Evolutionary conservation across 2,329 filamentous ascomycete species (phyloP).

Genomic region (Neodidymelliopsis sp.): DNA sequence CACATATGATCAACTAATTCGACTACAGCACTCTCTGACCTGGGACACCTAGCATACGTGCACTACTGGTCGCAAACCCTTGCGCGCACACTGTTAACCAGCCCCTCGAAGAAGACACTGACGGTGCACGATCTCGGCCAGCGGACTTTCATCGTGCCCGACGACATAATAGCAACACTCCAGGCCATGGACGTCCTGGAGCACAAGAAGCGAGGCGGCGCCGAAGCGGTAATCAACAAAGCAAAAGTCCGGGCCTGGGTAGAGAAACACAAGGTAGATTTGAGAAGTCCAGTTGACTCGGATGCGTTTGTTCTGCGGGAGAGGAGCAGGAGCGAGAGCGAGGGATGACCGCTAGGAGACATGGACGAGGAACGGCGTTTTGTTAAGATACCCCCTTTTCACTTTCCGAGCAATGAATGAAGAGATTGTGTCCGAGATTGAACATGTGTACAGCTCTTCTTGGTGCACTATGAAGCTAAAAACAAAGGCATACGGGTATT

Average conservation of each 20-base stretch:
- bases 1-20: constrained; percentile 14
- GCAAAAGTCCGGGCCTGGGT: constrained; percentile 72
- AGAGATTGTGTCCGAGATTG: no score
- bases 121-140: constrained; percentile 76
- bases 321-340: constrained; percentile 53
- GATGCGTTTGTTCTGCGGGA: constrained; percentile 75
- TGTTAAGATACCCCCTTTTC: constrained; percentile 12
- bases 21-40: constrained; percentile 73
- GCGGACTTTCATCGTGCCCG: constrained; percentile 81
- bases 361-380: constrained; percentile 1
- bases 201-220: constrained; percentile 58
- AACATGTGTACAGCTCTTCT: no score
- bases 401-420: no score
- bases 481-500: constrained; percentile 3
- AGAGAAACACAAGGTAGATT: constrained; percentile 65
- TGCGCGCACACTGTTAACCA: constrained; percentile 67
- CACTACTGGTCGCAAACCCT: constrained; percentile 89
- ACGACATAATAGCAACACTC: constrained; percentile 81
- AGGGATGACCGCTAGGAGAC: constrained; percentile 25
- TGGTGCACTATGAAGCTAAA: no score
- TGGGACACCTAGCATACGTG: constrained; percentile 82
- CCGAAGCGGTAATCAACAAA: constrained; percentile 62
- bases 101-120: constrained; percentile 59
- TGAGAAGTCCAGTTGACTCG: constrained; percentile 73
- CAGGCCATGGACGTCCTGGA: constrained; percentile 79